A percentile compares a stretch with the other conserved stretches of the same genome.
phyloP scores from a whole-genome alignment of 2,329 filamentous ascomycete genomes.

The Pseudonectria buxi region DNA sequence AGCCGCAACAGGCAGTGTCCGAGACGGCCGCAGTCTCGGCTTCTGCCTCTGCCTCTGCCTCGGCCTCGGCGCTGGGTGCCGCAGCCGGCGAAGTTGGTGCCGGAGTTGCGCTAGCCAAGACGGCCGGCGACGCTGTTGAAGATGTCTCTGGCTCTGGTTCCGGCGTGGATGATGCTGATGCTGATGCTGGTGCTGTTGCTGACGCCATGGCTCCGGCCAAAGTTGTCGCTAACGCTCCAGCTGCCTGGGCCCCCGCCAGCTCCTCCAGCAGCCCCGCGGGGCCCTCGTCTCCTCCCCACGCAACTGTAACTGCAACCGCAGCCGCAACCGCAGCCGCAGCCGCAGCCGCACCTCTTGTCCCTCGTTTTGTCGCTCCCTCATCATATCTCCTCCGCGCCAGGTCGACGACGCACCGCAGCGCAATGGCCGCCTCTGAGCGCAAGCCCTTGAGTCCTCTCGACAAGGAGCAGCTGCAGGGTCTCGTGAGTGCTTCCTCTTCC shows the following conservation, averaged over 20 bases:
- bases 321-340: constrained; percentile 7
- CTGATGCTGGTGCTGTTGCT: neutral
- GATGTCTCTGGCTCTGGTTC: too few relatives aligned
- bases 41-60: too few relatives aligned
- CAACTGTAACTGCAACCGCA: neutral
- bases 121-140: too few relatives aligned
- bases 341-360: constrained; percentile 27
- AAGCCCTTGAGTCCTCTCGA: constrained; percentile 55
- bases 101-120: neutral
- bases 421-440: constrained; percentile 33
- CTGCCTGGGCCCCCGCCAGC: neutral
- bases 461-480: constrained; percentile 68
- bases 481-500: constrained; percentile 48
- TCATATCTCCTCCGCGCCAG: constrained; percentile 46
- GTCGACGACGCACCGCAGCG: constrained; percentile 23
- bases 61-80: too few relatives aligned
- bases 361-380: constrained; percentile 54
- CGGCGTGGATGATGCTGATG: too few relatives aligned
- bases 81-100: neutral
- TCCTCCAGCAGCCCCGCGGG: neutral
- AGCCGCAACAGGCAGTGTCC: too few relatives aligned
- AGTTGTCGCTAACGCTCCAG: neutral
- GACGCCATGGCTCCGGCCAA: neutral
- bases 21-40: too few relatives aligned
- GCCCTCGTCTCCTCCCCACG: too few relatives aligned